Evolutionary conservation across 352 stramenopile species (phyloP), one percentile per base, ranked within the genome.

Genomic region (Phytophthora rubi): DNA sequence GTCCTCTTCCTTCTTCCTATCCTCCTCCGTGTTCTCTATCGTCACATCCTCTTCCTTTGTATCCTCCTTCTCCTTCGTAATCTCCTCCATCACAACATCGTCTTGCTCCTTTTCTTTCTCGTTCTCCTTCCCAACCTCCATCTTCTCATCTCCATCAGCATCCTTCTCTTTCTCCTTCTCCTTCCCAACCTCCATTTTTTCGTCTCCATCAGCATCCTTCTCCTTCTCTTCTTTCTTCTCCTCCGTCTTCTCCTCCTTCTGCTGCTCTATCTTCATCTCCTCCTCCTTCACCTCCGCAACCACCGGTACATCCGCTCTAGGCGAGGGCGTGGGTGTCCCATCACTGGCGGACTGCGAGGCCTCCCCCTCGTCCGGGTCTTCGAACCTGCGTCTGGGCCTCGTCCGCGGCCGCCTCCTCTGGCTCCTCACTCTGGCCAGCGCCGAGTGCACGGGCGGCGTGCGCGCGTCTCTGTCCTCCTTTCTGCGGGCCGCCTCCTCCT

Each of bases 381-480:
- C 75, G 37, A 82, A 82, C 16, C 75, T 64, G 26, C 75, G 51
- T 39, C 75, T 44, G 5, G 71, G 75, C 44, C 75, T 67, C 53
- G 75, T 80, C 28, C 71, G 48, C 2, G 71, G 74, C 3, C 59
- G 33, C 42, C 53, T 53, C 6, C 71, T 37, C 51, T 75, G 59
- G 2, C 58, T 62, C 13, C 59, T 44, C 21, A 80, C 70, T 15
- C 66, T 60, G 54, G 79, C 59, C 26, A 79, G 53, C 23, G 62
- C 68, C 28, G 64, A 73, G 26, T 73, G 37, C 15, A 75, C 35
- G 35, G 35, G 42, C 2, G 51, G 52, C 16, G 49, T 57, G 53
- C 59, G 45, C 8, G 26, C 64, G 26, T 72, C 73, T 21, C 30
- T 45, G 12, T 69, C 47, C 13, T 65, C 56, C 42, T 26, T 52